phyloP scores from a whole-genome alignment of 225 moss, liverwort and hornwort genomes.

The Neckera pumila region DNA sequence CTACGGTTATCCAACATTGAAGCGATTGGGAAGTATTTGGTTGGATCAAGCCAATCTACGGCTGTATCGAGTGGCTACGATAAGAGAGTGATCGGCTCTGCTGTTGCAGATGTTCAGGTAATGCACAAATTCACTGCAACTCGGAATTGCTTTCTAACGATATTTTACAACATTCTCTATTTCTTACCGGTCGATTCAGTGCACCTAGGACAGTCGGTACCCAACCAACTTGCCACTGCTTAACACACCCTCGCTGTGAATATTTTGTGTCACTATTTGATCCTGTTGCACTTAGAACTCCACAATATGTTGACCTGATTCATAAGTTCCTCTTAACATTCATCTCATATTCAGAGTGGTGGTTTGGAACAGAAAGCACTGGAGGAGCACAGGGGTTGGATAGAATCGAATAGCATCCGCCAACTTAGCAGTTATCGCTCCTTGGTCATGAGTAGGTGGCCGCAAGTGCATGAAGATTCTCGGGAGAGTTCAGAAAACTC shows the following conservation, averaged over 20 bases:
- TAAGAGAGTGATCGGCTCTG: constrained; percentile 58
- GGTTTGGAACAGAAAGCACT: constrained; percentile 49
- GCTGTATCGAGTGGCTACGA: constrained; percentile 53
- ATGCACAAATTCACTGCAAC: neutral
- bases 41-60: constrained; percentile 46
- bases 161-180: neutral
- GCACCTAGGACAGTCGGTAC: neutral
- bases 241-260: neutral
- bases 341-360: constrained; percentile 1
- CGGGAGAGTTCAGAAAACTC: constrained; percentile 13
- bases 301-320: neutral
- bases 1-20: constrained; percentile 79
- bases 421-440: constrained; percentile 74
- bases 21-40: constrained; percentile 59
- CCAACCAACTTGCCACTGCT: neutral
- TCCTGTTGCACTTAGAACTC: neutral
- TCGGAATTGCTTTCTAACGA: neutral
- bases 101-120: constrained; percentile 41
- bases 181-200: neutral
- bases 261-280: neutral
- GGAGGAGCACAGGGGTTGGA: constrained; percentile 80
- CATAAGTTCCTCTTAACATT: neutral
- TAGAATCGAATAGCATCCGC: constrained; percentile 57
- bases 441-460: constrained; percentile 76
- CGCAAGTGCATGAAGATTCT: constrained; percentile 30